A percentile compares a stretch with the other conserved stretches of the same genome.
These are phyloP conservation scores for Agaricus blazei DNA, from an alignment of 768 basidiomycete genomes.

Conservation along the genomic window DNA sequence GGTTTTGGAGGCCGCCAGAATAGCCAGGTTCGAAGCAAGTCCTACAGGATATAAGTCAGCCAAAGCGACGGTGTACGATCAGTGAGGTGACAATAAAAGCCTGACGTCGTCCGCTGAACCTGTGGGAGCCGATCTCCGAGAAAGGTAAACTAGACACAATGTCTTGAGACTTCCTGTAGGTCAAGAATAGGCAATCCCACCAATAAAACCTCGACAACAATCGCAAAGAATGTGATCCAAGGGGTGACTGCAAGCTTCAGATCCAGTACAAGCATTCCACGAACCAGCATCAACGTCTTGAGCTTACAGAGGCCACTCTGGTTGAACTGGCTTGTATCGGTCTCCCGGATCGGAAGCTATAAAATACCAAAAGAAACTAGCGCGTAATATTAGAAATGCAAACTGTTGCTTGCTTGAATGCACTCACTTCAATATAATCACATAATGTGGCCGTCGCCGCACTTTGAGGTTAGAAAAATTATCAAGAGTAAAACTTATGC, in stretches of 20 bases:
- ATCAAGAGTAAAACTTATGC: too few relatives aligned
- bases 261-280: neutral
- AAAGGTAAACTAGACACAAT: neutral
- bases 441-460: neutral
- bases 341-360: neutral
- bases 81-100: constrained; percentile 10
- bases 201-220: neutral
- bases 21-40: too few relatives aligned
- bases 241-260: neutral
- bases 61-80: neutral
- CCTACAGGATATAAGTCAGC: too few relatives aligned
- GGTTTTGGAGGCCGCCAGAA: too few relatives aligned
- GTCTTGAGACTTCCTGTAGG: too few relatives aligned
- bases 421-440: constrained; percentile 3
- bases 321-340: neutral
- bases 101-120: neutral
- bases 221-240: neutral
- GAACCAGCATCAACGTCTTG: neutral
- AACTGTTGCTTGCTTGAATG: too few relatives aligned
- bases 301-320: neutral
- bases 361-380: neutral
- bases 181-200: neutral
- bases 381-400: too few relatives aligned
- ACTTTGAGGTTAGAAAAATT: neutral
- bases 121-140: neutral